These are phyloP conservation scores for Astrocystis sublimbata DNA, from an alignment of 495 filamentous ascomycete species.

Conservation along the genomic window DNA sequence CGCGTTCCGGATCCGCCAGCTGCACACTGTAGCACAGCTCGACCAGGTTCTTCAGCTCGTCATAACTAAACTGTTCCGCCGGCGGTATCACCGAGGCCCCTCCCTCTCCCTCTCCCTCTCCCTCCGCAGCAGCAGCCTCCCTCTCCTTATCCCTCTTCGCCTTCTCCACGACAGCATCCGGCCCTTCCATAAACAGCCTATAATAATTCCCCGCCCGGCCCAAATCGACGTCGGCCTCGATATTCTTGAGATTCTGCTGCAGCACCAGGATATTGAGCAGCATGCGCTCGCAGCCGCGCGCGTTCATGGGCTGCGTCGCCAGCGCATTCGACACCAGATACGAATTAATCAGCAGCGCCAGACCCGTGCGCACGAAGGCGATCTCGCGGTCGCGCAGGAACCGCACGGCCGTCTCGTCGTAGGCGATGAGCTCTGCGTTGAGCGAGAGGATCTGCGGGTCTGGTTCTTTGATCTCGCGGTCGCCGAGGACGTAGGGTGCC, in stretches of 20 bases:
- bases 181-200: constrained; percentile 74
- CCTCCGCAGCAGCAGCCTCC: constrained; percentile 55
- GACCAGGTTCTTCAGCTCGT: constrained; percentile 79
- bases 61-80: constrained; percentile 65
- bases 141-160: constrained; percentile 55
- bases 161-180: constrained; percentile 66
- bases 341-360: constrained; percentile 69
- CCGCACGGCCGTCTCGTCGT: constrained; percentile 75
- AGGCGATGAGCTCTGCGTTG: constrained; percentile 76
- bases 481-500: constrained; percentile 69
- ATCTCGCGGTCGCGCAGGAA: constrained; percentile 67
- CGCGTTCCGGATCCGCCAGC: constrained; percentile 67
- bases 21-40: constrained; percentile 86
- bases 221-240: constrained; percentile 73
- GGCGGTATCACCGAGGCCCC: constrained; percentile 36
- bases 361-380: constrained; percentile 69
- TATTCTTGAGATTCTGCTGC: constrained; percentile 92
- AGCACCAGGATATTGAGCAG: constrained; percentile 90
- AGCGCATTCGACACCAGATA: constrained; percentile 66
- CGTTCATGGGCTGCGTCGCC: constrained; percentile 70
- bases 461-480: constrained; percentile 74
- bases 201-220: constrained; percentile 73
- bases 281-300: constrained; percentile 74
- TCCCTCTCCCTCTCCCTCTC: constrained; percentile 54
- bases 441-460: constrained; percentile 75